These are phyloP conservation scores for Dioscorea alata DNA, from an alignment of 106 monocot genomes.

Conservation along the genomic window DNA sequence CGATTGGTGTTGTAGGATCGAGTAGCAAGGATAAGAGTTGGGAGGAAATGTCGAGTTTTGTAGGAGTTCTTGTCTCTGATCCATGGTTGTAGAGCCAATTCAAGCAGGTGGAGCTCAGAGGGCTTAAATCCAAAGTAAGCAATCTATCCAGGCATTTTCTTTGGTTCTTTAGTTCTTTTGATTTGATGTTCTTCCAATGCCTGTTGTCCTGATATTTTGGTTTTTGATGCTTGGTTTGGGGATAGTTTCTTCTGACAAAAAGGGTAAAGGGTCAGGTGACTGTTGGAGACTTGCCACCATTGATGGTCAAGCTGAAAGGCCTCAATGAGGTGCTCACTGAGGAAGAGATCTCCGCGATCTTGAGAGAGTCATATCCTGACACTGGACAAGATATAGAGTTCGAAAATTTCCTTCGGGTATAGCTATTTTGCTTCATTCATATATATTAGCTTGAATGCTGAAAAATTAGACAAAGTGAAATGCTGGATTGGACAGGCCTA, in stretches of 20 bases:
- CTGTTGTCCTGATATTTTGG: not conserved
- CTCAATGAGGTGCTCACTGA: slow-evolving; percentile 44
- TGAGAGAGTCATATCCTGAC: slow-evolving; percentile 53
- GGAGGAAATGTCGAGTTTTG: slow-evolving; percentile 28
- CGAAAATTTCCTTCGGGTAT: slow-evolving; percentile 72
- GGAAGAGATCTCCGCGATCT: slow-evolving; percentile 47
- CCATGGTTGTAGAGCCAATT: slow-evolving; percentile 62
- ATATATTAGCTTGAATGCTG: not conserved
- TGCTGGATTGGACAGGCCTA: slow-evolving; percentile 33
- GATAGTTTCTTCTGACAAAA: slow-evolving; percentile 16
- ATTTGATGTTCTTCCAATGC: not conserved
- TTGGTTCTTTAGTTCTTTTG: not conserved
- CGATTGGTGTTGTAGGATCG: not conserved
- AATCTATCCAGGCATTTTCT: no score
- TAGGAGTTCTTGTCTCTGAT: slow-evolving; percentile 60
- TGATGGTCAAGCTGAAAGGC: slow-evolving; percentile 61
- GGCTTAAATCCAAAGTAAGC: slow-evolving; percentile 42
- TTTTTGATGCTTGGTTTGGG: not conserved
- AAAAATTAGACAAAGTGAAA: not conserved
- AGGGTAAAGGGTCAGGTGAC: slow-evolving; percentile 39
- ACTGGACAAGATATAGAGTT: slow-evolving; percentile 60
- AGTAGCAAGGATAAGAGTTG: not conserved
- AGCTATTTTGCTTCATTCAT: not conserved
- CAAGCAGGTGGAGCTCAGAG: slow-evolving; percentile 59
- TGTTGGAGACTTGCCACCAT: slow-evolving; percentile 39